Evolutionary conservation across 2,329 filamentous ascomycete species (phyloP), one percentile per base, ranked within the genome.

Genomic region (Atkinsonella texensis): DNA sequence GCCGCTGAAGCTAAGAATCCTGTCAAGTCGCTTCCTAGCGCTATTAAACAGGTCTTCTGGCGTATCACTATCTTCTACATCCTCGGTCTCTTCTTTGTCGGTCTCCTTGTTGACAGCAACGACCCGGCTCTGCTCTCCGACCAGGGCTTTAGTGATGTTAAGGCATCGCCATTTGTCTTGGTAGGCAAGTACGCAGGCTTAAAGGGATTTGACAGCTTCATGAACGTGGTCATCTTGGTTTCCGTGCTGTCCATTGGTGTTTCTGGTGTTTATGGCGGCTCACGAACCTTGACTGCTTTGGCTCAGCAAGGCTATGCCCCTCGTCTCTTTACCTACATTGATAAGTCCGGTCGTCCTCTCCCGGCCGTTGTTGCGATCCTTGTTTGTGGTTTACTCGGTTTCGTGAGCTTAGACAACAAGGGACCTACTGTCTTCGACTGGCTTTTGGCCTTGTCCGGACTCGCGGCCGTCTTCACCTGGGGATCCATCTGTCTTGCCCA

Each of bases 11-110:
- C 84, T 0, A 68, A 70, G 10, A 87, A 87, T 61, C 85, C 85
- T 0, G 75, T 80, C 52, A 83, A 86, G 62, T 79, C 84, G 0
- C 75, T 95, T 1, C 89, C 89, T 0, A 83, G 81, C 1, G 89
- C 89, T 5, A 83, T 91, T 60, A 94, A 93, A 70, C 89, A 94
- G 63, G 87, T 79, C 33, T 79, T 79, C 53, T 79, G 75, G 75
- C 74, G 76, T 57, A 78, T 79, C 54, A 76, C 72, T 0, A 62
- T 78, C 55, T 79, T 79, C 56, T 79, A 79, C 55, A 65, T 79
- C 46, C 65, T 79, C 2, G 74, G 74, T 38, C 68, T 79, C 13
- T 68, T 75, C 49, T 72, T 78, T 11, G 70, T 78, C 15, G 75
- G 76, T 13, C 67, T 80, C 5, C 62, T 79, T 5, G 65, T 79